phyloP scores from a whole-genome alignment of 768 basidiomycete species.

The Naematelia aurantialba region DNA sequence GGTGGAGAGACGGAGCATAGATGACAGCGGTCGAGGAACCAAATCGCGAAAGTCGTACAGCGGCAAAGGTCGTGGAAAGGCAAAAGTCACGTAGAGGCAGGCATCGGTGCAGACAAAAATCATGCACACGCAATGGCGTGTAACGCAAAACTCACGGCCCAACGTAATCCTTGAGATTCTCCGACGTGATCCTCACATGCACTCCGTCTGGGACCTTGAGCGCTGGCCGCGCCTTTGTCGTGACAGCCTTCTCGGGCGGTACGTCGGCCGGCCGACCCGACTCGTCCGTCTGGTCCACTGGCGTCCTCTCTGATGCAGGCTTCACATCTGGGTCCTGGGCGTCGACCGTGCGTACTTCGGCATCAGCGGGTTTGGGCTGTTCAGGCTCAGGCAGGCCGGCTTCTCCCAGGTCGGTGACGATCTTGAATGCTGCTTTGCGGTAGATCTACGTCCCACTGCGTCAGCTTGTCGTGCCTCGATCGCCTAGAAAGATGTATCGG shows the following conservation, averaged over 20 bases:
- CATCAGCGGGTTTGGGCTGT: slow-evolving; percentile 49
- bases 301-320: slow-evolving; percentile 47
- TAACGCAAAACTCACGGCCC: too few relatives aligned
- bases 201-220: slow-evolving; percentile 74
- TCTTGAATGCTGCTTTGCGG: slow-evolving; percentile 87
- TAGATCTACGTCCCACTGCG: slow-evolving; percentile 66
- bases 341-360: slow-evolving; percentile 54
- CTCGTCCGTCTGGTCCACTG: slow-evolving; percentile 37
- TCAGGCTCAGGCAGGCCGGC: slow-evolving; percentile 67
- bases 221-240: slow-evolving; percentile 74
- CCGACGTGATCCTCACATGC: slow-evolving; percentile 73
- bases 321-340: slow-evolving; percentile 57
- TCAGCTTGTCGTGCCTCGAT: too few relatives aligned
- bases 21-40: too few relatives aligned
- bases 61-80: too few relatives aligned
- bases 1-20: too few relatives aligned
- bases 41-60: too few relatives aligned
- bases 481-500: too few relatives aligned
- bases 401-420: slow-evolving; percentile 87
- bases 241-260: slow-evolving; percentile 55
- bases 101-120: too few relatives aligned
- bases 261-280: slow-evolving; percentile 9
- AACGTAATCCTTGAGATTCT: slow-evolving; percentile 92
- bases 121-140: too few relatives aligned
- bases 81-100: too few relatives aligned